phyloP scores from a whole-genome alignment of 768 basidiomycete genomes.

The Mycena epipterygia region DNA sequence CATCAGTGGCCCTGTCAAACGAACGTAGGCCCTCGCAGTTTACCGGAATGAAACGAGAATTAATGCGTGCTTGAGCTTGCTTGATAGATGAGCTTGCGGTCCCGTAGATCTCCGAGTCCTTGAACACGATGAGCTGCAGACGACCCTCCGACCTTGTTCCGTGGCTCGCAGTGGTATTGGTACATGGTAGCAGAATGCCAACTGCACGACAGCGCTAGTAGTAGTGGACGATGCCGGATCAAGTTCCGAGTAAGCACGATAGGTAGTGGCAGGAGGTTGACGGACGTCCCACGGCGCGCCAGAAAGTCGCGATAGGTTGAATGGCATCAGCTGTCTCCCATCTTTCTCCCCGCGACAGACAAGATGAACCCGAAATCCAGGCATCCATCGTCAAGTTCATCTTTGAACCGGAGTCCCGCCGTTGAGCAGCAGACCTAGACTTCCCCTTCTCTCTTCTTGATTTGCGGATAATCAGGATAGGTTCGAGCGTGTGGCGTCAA shows the following conservation, averaged over 20 bases:
- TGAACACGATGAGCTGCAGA: neutral
- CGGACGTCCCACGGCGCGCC: conserved; percentile 3
- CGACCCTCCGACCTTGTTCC: neutral
- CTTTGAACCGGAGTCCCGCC: neutral
- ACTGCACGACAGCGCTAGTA: neutral
- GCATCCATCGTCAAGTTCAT: neutral
- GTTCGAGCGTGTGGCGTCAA: neutral
- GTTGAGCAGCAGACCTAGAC: neutral
- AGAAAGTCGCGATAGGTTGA: neutral
- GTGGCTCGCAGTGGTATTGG: too few species aligned
- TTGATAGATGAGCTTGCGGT: too few species aligned
- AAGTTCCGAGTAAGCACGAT: neutral
- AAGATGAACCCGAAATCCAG: neutral
- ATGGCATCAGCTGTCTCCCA: conserved; percentile 17
- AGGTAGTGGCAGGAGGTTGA: neutral
- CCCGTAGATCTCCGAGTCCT: too few species aligned
- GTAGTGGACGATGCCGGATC: conserved; percentile 7
- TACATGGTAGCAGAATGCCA: too few species aligned
- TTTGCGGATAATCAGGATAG: neutral
- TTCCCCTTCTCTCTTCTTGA: neutral
- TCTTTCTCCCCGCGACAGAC: neutral
- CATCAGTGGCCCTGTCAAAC: conserved; percentile 18
- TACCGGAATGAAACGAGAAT: neutral
- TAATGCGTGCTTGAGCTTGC: too few species aligned
- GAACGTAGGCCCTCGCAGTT: neutral